Conservation (phyloP, 2,329 filamentous ascomycete genomes). For the Beauveria australis region DNA sequence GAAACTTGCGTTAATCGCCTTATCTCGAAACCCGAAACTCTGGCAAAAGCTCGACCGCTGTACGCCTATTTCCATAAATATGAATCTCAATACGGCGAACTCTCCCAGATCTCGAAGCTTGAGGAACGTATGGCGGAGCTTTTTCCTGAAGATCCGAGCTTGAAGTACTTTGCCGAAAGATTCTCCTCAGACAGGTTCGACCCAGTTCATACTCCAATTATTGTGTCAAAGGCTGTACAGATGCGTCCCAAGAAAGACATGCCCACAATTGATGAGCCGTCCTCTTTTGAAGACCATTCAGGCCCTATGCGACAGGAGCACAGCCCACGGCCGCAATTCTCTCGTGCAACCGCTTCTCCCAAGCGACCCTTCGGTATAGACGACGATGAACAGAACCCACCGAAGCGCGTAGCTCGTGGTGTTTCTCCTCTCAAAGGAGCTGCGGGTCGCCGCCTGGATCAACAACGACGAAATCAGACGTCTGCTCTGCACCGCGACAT, state of each 20-base stretch:
- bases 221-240: slow-evolving; percentile 74
- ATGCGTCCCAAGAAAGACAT: slow-evolving; percentile 56
- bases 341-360: slow-evolving; percentile 43
- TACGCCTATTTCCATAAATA: slow-evolving; percentile 93
- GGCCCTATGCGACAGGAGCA: slow-evolving; percentile 26
- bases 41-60: slow-evolving; percentile 70
- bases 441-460: slow-evolving; percentile 75
- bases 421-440: slow-evolving; percentile 89
- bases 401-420: slow-evolving; percentile 80
- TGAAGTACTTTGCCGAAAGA: slow-evolving; percentile 67
- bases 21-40: slow-evolving; percentile 64
- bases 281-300: slow-evolving; percentile 39
- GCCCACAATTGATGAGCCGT: slow-evolving; percentile 44
- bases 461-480: slow-evolving; percentile 57
- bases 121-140: slow-evolving; percentile 89
- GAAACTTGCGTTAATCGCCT: slow-evolving; percentile 86
- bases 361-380: slow-evolving; percentile 57
- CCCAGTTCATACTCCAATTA: slow-evolving; percentile 69
- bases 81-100: slow-evolving; percentile 87
- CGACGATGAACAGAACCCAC: slow-evolving; percentile 66
- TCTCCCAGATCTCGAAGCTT: slow-evolving; percentile 81
- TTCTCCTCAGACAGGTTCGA: slow-evolving; percentile 69
- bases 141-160: slow-evolving; percentile 78
- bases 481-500: slow-evolving; percentile 66
- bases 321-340: slow-evolving; percentile 41